phyloP scores from a whole-genome alignment of 2,329 filamentous ascomycete species.

The Sporothrix phasma region DNA sequence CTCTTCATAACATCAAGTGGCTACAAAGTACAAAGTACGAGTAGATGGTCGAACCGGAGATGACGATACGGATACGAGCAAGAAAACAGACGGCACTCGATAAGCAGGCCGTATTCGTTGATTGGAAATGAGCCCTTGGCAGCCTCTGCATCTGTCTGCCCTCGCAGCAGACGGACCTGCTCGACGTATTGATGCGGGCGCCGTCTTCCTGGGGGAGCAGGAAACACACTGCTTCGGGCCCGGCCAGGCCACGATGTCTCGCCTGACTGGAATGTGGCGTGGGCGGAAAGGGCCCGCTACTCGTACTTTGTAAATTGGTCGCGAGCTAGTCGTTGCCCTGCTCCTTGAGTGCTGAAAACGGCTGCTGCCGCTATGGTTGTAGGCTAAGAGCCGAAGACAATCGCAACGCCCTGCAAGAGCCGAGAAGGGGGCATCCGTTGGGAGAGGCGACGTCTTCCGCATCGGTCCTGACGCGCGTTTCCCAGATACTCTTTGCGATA shows the following conservation, averaged over 20 bases:
- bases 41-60: neutral
- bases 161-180: neutral
- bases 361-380: neutral
- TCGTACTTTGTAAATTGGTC: too few relatives aligned
- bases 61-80: neutral
- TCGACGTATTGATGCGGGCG: neutral
- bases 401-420: neutral
- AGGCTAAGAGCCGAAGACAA: neutral
- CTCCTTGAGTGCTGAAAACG: neutral
- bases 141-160: too few relatives aligned
- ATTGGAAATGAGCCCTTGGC: neutral
- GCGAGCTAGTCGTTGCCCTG: neutral
- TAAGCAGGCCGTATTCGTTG: neutral
- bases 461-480: too few relatives aligned
- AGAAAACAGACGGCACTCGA: neutral
- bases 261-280: slow-evolving; percentile 3
- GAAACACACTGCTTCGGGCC: neutral
- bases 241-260: neutral
- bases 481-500: too few relatives aligned
- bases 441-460: neutral
- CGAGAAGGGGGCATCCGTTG: neutral
- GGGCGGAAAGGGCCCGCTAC: neutral
- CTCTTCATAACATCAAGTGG: neutral
- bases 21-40: too few relatives aligned
- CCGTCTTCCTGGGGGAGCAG: neutral